Percentiles rank a stretch among this genome's conserved stretches.
Conservation (phyloP, 805 yeast species). For the Saccharomycopsis javanensis region DNA sequence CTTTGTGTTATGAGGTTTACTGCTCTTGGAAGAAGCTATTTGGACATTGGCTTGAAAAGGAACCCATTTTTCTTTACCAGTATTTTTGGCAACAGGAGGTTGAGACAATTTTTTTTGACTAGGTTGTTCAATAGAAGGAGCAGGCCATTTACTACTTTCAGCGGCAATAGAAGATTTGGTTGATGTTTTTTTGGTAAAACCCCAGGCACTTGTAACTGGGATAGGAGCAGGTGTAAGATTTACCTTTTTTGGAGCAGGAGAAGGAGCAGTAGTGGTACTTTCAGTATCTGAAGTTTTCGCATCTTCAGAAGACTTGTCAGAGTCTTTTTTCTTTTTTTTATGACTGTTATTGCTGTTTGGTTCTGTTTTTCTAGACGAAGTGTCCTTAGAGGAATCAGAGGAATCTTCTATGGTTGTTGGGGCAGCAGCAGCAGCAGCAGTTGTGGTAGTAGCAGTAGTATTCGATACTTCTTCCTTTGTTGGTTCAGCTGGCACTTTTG, state of each 20-base stretch:
- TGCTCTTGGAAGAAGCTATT: slow-evolving; percentile 13
- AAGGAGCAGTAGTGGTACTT: neutral
- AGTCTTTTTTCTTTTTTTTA: neutral
- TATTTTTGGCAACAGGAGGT: slow-evolving; percentile 20
- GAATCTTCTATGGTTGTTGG: neutral
- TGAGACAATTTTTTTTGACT: slow-evolving; percentile 22
- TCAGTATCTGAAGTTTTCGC: neutral
- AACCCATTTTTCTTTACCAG: slow-evolving; percentile 55
- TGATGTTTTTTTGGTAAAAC: slow-evolving; percentile 26
- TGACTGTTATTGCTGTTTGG: neutral
- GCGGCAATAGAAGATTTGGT: slow-evolving; percentile 18
- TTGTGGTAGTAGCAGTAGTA: neutral
- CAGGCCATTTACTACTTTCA: slow-evolving; percentile 4
- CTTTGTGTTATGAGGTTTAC: slow-evolving; percentile 10
- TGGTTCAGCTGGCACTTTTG: neutral
- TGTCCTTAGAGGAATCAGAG: neutral
- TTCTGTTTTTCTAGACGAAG: neutral
- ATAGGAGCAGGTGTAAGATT: slow-evolving; percentile 52
- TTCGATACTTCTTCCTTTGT: neutral
- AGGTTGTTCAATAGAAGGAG: slow-evolving; percentile 21
- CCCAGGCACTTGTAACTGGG: slow-evolving; percentile 58
- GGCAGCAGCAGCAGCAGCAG: neutral
- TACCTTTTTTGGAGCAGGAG: neutral
- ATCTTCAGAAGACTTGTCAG: neutral
- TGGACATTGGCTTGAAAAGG: slow-evolving; percentile 55